Evolutionary conservation across 495 filamentous ascomycete genomes (phyloP).

Genomic region (Aspergillus steynii): DNA sequence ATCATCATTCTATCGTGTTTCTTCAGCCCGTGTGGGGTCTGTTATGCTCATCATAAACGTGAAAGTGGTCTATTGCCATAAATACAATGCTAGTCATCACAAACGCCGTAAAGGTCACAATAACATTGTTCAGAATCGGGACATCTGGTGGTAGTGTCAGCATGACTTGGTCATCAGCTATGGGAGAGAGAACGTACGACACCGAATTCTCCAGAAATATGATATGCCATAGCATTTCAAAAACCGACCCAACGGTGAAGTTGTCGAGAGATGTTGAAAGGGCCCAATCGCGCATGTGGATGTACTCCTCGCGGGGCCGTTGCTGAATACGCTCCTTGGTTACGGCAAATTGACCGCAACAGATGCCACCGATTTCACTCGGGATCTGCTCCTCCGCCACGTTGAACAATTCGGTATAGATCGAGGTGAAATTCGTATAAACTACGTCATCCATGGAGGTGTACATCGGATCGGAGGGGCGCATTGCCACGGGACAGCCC

Average conservation of each 20-base stretch:
- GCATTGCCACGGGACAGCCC: conserved; percentile 28
- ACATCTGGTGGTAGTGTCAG: conserved; percentile 10
- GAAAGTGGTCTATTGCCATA: neutral
- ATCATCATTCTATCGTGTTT: neutral
- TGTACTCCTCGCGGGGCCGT: conserved; percentile 50
- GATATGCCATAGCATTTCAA: conserved; percentile 68
- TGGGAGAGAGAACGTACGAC: conserved; percentile 4
- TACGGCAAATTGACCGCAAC: conserved; percentile 67
- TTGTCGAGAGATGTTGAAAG: conserved; percentile 50
- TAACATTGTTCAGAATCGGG: conserved; percentile 14
- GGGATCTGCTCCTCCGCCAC: conserved; percentile 35
- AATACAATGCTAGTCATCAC: neutral
- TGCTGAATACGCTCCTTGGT: conserved; percentile 43
- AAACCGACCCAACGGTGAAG: conserved; percentile 51
- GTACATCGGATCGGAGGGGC: conserved; percentile 24
- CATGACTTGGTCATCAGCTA: neutral
- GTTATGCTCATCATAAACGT: neutral
- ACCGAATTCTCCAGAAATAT: conserved; percentile 34
- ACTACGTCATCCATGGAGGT: conserved; percentile 9
- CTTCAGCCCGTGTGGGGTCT: neutral
- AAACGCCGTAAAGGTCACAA: conserved; percentile 14
- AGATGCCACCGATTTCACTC: conserved; percentile 34
- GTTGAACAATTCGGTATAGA: conserved; percentile 25
- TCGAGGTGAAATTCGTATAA: conserved; percentile 11
- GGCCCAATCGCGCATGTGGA: conserved; percentile 54